phyloP scores from a whole-genome alignment of 108 stramenopile species.

The Schizochytrium sp. region DNA sequence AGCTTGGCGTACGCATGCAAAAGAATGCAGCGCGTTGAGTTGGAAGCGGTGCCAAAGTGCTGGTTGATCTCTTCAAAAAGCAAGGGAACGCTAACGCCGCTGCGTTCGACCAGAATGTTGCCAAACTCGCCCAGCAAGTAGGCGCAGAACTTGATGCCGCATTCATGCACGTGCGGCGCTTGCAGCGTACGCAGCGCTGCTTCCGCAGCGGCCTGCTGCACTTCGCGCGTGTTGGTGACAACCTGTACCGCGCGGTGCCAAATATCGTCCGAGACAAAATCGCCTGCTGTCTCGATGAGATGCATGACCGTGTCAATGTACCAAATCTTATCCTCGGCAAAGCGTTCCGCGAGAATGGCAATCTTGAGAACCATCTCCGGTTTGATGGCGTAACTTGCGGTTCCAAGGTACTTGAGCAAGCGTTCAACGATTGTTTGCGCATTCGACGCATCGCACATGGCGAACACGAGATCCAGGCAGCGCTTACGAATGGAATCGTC shows the following conservation, averaged over 20 bases:
- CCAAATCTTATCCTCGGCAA: conserved; percentile 85
- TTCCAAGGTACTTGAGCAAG: conserved; percentile 69
- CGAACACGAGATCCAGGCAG: conserved; percentile 87
- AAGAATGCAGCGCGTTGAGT: conserved; percentile 67
- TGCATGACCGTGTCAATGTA: conserved; percentile 94
- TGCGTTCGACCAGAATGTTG: conserved; percentile 76
- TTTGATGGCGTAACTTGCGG: conserved; percentile 77
- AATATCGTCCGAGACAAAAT: conserved; percentile 86
- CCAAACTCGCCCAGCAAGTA: conserved; percentile 97
- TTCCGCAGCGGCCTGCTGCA: conserved; percentile 87
- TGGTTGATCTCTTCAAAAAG: conserved; percentile 87
- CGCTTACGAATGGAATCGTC: conserved; percentile 87
- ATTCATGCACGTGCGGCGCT: conserved; percentile 75
- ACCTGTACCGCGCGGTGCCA: conserved; percentile 97
- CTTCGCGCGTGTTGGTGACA: conserved; percentile 86
- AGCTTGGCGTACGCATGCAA: conserved; percentile 87
- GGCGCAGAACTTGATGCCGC: conserved; percentile 76
- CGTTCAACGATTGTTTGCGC: conserved; percentile 85
- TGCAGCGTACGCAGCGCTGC: conserved; percentile 71
- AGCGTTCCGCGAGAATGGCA: conserved; percentile 94
- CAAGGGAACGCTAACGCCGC: conserved; percentile 70
- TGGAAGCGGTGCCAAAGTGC: conserved; percentile 72
- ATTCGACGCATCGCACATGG: conserved; percentile 87
- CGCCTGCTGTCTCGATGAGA: conserved; percentile 82
- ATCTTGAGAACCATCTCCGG: conserved; percentile 97